These are phyloP conservation scores for Austroboletus eburneus DNA, from an alignment of 768 basidiomycete genomes.

Conservation along the genomic window DNA sequence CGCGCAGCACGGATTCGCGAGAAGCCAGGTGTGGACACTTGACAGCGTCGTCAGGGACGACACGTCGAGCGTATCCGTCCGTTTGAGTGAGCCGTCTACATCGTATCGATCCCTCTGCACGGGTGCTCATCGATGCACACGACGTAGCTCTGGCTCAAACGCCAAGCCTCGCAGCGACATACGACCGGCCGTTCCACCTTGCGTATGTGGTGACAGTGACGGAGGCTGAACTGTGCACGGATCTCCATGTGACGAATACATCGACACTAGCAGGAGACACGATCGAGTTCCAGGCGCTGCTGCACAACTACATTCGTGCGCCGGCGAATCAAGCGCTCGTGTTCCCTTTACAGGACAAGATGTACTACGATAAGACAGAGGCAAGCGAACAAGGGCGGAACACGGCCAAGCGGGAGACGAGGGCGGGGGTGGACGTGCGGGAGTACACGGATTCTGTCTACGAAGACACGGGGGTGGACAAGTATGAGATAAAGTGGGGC, in stretches of 20 bases:
- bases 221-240: conserved; percentile 69
- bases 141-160: conserved; percentile 60
- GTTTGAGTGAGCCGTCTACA: conserved; percentile 54
- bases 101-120: background rate
- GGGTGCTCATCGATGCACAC: conserved; percentile 1
- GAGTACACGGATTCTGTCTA: conserved; percentile 74
- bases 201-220: conserved; percentile 78
- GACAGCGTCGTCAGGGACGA: conserved; percentile 62
- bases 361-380: conserved; percentile 82
- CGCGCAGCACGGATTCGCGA: conserved; percentile 88
- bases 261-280: conserved; percentile 40
- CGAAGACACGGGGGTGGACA: conserved; percentile 48
- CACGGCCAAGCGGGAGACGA: conserved; percentile 51
- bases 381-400: conserved; percentile 44
- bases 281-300: conserved; percentile 86
- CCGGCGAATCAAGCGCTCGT: conserved; percentile 58
- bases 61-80: conserved; percentile 67
- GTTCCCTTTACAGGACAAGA: conserved; percentile 56
- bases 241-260: conserved; percentile 77
- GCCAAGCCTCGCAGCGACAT: conserved; percentile 51
- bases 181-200: conserved; percentile 65
- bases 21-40: conserved; percentile 72
- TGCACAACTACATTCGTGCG: conserved; percentile 85
- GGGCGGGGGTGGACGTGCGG: conserved; percentile 63
- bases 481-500: conserved; percentile 59